Conservation (phyloP, 31 red algal species). For the Porphyra umbilicalis region DNA sequence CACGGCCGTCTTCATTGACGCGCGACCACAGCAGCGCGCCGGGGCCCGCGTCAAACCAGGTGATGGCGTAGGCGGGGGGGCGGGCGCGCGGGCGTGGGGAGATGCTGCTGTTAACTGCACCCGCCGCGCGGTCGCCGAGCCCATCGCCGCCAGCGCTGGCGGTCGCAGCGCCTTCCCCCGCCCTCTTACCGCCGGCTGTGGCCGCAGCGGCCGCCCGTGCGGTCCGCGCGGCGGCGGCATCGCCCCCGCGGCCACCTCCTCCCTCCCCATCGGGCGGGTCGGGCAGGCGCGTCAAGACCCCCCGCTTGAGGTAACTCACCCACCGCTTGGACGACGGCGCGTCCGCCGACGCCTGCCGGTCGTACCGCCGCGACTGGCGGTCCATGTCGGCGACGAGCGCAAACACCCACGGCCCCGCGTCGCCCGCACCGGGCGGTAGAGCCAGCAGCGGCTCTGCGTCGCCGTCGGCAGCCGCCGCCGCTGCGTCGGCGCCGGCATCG, state of each 20-base stretch:
- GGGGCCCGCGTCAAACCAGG: neutral
- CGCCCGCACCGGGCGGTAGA: neutral
- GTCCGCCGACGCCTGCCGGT: neutral
- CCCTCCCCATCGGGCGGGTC: neutral
- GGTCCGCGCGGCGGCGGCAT: neutral
- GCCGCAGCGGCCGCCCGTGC: neutral
- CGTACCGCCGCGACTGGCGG: constrained; percentile 21
- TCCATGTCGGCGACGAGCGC: constrained; percentile 59
- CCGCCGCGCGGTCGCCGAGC: too few relatives aligned
- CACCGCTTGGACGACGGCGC: constrained; percentile 19
- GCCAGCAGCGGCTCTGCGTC: neutral
- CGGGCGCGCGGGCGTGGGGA: neutral
- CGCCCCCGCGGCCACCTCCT: neutral
- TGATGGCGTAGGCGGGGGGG: neutral
- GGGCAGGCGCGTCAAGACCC: constrained; percentile 9
- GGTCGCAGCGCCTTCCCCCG: neutral
- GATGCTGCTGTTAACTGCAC: too few relatives aligned
- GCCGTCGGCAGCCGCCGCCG: too few relatives aligned
- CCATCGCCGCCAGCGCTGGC: too few relatives aligned
- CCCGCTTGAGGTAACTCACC: constrained; percentile 67
- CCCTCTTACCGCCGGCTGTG: neutral
- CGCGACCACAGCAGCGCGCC: neutral
- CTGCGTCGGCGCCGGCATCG: too few relatives aligned
- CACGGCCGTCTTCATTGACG: constrained; percentile 31
- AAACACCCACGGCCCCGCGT: constrained; percentile 38